Percentiles rank a stretch among this genome's conserved stretches.
Evolutionary conservation across 2,329 filamentous ascomycete genomes (phyloP).

Genomic region (Trichoderma simmonsii): DNA sequence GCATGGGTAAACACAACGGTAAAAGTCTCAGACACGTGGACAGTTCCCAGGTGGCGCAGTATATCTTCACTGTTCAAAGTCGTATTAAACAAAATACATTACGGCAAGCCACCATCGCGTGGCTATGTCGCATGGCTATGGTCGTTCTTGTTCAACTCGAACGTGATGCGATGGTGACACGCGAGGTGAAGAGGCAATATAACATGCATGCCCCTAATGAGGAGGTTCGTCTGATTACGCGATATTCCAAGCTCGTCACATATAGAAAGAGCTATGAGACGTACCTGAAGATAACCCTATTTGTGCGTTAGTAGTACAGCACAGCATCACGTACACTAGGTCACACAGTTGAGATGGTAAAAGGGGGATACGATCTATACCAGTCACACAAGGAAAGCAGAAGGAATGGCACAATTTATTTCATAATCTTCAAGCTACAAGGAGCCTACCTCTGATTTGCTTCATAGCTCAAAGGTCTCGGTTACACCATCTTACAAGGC

Average conservation of each 20-base stretch:
- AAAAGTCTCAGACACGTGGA: slow-evolving; percentile 2
- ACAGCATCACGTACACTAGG: background rate
- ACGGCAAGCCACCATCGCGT: background rate
- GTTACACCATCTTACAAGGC: slow-evolving; percentile 31
- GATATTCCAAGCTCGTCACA: background rate
- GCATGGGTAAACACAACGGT: background rate
- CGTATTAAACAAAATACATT: background rate
- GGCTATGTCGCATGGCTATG: background rate
- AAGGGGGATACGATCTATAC: background rate
- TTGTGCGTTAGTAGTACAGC: background rate
- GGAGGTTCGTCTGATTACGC: background rate
- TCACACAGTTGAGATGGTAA: background rate
- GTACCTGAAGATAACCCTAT: background rate
- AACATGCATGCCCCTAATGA: background rate
- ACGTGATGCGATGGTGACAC: background rate
- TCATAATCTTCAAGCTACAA: background rate
- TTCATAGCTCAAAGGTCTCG: background rate
- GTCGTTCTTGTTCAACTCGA: background rate
- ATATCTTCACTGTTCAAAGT: background rate
- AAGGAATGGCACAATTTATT: background rate
- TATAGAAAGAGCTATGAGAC: background rate
- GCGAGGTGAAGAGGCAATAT: background rate
- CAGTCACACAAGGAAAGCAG: background rate
- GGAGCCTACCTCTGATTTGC: background rate
- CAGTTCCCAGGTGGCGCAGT: background rate